Evolutionary conservation across 2,329 filamentous ascomycete genomes (phyloP).

Genomic region (Elsinoe batatas): DNA sequence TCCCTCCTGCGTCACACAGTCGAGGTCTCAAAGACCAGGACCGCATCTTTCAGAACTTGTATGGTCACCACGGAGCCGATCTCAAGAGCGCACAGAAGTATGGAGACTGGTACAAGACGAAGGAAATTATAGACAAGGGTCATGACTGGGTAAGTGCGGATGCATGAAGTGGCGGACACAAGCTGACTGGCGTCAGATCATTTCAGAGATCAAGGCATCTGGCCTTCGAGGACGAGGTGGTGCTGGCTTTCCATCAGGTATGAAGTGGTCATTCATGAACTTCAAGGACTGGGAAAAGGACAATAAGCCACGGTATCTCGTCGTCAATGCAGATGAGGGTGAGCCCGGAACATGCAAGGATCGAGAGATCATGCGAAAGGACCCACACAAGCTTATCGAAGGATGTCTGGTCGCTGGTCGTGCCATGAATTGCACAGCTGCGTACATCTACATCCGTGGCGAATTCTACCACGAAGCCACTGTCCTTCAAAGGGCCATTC

Average conservation of each 20-base stretch:
- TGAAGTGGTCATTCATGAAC: constrained; percentile 99
- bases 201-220: constrained; percentile 92
- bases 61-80: constrained; percentile 83
- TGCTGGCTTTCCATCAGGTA: constrained; percentile 91
- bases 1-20: constrained; percentile 54
- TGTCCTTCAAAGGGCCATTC: constrained; percentile 86
- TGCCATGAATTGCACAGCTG: constrained; percentile 97
- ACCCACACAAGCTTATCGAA: constrained; percentile 97
- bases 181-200: constrained; percentile 51
- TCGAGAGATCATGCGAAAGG: constrained; percentile 99
- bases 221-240: constrained; percentile 91
- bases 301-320: constrained; percentile 85
- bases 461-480: constrained; percentile 96
- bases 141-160: constrained; percentile 69
- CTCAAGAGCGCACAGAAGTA: constrained; percentile 93
- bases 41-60: constrained; percentile 98
- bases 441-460: constrained; percentile 98
- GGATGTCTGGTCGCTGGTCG: constrained; percentile 91
- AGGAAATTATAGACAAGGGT: constrained; percentile 94
- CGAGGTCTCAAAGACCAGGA: constrained; percentile 92
- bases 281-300: constrained; percentile 99
- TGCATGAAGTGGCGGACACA: not conserved
- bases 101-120: constrained; percentile 99
- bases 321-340: constrained; percentile 97
- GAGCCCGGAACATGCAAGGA: constrained; percentile 99